Percentiles rank a stretch among this genome's conserved stretches.
These are phyloP conservation scores for Pythium phragmiticola DNA, from an alignment of 352 stramenopile genomes.

Conservation along the genomic window DNA sequence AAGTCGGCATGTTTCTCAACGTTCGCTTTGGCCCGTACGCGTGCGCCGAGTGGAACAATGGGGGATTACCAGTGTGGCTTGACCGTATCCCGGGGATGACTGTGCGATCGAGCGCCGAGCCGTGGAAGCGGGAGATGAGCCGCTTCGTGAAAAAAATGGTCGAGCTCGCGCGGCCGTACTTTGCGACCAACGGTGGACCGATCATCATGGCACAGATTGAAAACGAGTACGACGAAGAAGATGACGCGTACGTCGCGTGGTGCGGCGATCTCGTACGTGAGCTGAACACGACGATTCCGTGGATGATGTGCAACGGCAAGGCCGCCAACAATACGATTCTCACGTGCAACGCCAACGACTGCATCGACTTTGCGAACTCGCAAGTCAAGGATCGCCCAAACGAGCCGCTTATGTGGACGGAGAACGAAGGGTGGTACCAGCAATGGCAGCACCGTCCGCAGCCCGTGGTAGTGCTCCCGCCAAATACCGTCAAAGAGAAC, in stretches of 20 bases:
- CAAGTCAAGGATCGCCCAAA: slow-evolving; percentile 39
- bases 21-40: slow-evolving; percentile 69
- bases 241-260: slow-evolving; percentile 53
- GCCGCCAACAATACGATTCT: slow-evolving; percentile 65
- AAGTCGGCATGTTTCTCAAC: slow-evolving; percentile 64
- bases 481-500: slow-evolving; percentile 25
- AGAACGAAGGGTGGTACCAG: slow-evolving; percentile 76
- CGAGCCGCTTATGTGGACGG: slow-evolving; percentile 71
- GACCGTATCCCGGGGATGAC: slow-evolving; percentile 49
- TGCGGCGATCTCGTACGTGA: slow-evolving; percentile 48
- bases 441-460: slow-evolving; percentile 44
- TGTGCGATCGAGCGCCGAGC: slow-evolving; percentile 46
- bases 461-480: not conserved
- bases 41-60: slow-evolving; percentile 70
- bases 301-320: slow-evolving; percentile 77
- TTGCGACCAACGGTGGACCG: slow-evolving; percentile 58
- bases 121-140: slow-evolving; percentile 54
- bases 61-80: slow-evolving; percentile 58
- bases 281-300: slow-evolving; percentile 63
- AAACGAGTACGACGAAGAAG: slow-evolving; percentile 57
- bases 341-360: slow-evolving; percentile 68
- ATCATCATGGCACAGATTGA: slow-evolving; percentile 80
- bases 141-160: slow-evolving; percentile 66
- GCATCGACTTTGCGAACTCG: slow-evolving; percentile 52
- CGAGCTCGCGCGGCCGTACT: slow-evolving; percentile 54